Evolutionary conservation across 2,329 filamentous ascomycete genomes (phyloP), one percentile per base, ranked within the genome.

Genomic region (Plenodomus tracheiphilus): DNA sequence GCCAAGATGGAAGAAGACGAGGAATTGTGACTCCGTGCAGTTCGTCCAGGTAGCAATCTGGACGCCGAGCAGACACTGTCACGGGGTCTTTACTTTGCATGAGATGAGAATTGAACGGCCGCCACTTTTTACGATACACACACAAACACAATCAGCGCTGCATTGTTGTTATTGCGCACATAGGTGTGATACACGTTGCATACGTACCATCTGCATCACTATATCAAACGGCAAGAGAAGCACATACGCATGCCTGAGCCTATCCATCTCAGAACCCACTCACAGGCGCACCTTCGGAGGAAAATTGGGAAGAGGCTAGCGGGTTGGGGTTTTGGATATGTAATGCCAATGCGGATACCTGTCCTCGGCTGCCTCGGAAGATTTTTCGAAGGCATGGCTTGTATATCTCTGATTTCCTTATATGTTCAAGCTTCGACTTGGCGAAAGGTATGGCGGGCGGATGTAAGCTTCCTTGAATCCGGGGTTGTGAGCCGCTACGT

Each of bases 1-100:
- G 59, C 61, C 9, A 67, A 68, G 55, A 71, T 72, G 62, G 73
- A 75, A 36, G 70, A 74, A 32, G 75, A 77, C 25, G 75, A 77
- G 41, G 75, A 77, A 56, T 65, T 77, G 68, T 77, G 72, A 75
- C 58, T 62, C 17, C 59, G 50, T 54, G 61, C 63, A 5, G 21
- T 32, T 7, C 28, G 28, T 32, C 28, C 28, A 15, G 28, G 28
- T 6, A 32, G 28, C 11, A 32, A 8, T 11, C 15, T 32, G 28
- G 28, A 32, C 28, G 28, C 28, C 6, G 6, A 32, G 28, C 28
- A 32, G 11, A 32, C 28, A 15, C 15, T 32, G 28, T 32, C 28
- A 32, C 28, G 9, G 6, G 28, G 28, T 32, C 28, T 32, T 15
- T 32, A 32, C 28, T 32, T 32, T 32, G 28, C 28, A 32, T 32